phyloP scores from a whole-genome alignment of 1,284 basidiomycete genomes.

The Tilletia walkeri region DNA sequence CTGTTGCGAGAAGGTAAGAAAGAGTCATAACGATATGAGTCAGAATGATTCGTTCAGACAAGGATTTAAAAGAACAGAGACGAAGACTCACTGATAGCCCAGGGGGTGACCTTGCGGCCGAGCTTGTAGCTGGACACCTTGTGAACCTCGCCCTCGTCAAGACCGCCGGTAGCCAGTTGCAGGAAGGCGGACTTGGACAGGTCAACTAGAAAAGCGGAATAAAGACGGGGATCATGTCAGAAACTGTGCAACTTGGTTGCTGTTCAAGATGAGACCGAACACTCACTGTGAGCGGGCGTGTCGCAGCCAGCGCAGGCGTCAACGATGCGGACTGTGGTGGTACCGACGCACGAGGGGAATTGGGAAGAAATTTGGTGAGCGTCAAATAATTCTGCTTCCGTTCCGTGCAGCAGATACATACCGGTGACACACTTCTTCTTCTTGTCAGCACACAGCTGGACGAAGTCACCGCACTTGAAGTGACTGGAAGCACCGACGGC shows the following conservation, averaged over 20 bases:
- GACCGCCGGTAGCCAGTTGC: constrained; percentile 37
- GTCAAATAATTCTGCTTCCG: no score
- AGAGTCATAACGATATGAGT: no score
- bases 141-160: constrained; percentile 43
- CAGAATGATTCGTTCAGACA: no score
- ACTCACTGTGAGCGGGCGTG: constrained; percentile 26
- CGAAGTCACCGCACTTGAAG: constrained; percentile 49
- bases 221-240: background rate
- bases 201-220: constrained; percentile 29
- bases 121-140: constrained; percentile 41
- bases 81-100: constrained; percentile 30
- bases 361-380: no score
- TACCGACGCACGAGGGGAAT: background rate
- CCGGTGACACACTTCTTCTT: constrained; percentile 21
- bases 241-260: background rate
- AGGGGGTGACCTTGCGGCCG: constrained; percentile 35
- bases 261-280: background rate
- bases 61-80: background rate
- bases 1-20: background rate
- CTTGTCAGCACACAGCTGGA: constrained; percentile 21
- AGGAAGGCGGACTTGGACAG: constrained; percentile 51
- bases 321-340: constrained; percentile 38
- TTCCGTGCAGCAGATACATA: background rate
- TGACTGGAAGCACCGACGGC: constrained; percentile 41
- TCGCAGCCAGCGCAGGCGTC: constrained; percentile 51